Base-by-base conservation (phyloP, 176 grass and related monocot species). In the barley (Hordeum vulgare) region DNA sequence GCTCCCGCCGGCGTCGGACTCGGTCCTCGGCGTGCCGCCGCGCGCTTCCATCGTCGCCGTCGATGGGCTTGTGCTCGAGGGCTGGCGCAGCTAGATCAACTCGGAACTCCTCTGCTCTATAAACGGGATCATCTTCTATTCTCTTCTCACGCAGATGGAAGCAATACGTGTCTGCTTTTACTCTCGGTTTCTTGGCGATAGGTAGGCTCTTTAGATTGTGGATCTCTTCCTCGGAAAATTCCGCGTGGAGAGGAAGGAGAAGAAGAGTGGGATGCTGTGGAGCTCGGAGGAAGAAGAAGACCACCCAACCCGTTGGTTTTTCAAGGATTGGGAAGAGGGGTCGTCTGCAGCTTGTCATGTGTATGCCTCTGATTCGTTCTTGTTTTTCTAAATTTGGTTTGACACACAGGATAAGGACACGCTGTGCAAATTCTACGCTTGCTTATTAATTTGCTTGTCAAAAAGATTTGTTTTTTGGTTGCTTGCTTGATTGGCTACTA, bases 111-210 rank as follows among this genome's bases (percentile, higher is more conserved):
- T 84, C 29, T 88, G 88, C 67, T 88, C 69, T 81, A 28, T 86
- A 82, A 93, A 95, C 21, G 80, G 84, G 60, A 88, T 89, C 93
- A 92, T 96, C 81, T 87, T 78, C 41, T 36, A 2, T 93, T 56
- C 41, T 36, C 31, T 93, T 56, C 51, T 56, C 37, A 71, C 17
- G 11, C 31, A 39, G 71, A 23, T 69, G 71, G 4, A 53, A 44
- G 11, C 37, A 12, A 57, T 45, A 59, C 35, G 33, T 79, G 7
- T 81, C 47, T 0, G 4, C 25, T 2, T 8, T 24, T 70, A 29
- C 80, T 79, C 77, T 61, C 20, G 6, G 67, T 69, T 74, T 89
- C 45, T 58, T 33, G 78, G 28, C 15, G 74, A 49, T 11, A 61
- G 81, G 33, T 23, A 58, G 77, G 29, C 27, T 10, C 64, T 49